A percentile compares a stretch with the other conserved stretches of the same genome.
Conservation (phyloP, 345 rosid genomes). For the Heritiera littoralis region DNA sequence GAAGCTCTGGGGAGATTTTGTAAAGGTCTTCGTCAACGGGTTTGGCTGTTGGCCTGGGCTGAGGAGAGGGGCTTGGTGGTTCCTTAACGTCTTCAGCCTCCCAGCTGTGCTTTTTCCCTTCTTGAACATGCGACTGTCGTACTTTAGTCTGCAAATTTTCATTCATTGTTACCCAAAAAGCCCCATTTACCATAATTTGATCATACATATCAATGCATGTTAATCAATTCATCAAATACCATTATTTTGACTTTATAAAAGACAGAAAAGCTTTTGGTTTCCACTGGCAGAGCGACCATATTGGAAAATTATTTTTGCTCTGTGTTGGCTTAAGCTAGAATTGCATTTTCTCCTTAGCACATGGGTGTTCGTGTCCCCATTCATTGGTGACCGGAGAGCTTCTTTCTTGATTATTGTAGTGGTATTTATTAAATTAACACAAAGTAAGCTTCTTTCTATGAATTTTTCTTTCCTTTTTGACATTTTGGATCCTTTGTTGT, state of each 20-base stretch:
- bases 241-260: neutral
- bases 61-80: slow-evolving; percentile 30
- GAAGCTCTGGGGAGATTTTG: slow-evolving; percentile 76
- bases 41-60: slow-evolving; percentile 49
- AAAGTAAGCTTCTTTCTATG: neutral
- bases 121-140: slow-evolving; percentile 23
- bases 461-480: neutral
- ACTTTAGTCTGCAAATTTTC: slow-evolving; percentile 43
- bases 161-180: neutral
- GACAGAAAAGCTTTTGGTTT: neutral
- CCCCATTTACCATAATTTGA: neutral
- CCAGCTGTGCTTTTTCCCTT: slow-evolving; percentile 41
- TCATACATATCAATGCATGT: neutral
- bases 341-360: neutral
- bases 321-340: neutral
- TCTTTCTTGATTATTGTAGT: neutral
- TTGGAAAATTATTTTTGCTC: neutral
- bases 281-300: neutral
- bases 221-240: neutral
- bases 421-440: neutral
- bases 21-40: slow-evolving; percentile 93
- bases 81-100: slow-evolving; percentile 30
- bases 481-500: neutral
- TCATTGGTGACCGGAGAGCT: neutral
- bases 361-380: neutral